Evolutionary conservation across 2,329 filamentous ascomycete genomes (phyloP), one percentile per base, ranked within the genome.

Genomic region (Colletotrichum agaves): DNA sequence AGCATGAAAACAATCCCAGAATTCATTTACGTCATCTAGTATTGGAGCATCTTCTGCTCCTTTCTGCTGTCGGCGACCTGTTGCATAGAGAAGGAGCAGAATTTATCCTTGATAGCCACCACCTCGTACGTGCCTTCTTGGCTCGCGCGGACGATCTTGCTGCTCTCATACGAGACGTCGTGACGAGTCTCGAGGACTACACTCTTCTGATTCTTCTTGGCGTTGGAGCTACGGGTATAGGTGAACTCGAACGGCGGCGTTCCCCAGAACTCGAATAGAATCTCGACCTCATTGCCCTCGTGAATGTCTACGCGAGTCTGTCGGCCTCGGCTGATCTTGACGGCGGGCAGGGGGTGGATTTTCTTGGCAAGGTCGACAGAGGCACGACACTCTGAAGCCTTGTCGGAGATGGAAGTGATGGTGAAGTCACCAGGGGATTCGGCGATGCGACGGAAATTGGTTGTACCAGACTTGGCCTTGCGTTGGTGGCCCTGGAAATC

Each of bases 51-150:
- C 76, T 84, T 77, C 75, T 80, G 74, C 50, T 83, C 81, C 71
- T 80, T 83, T 67, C 82, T 85, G 43, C 49, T 62, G 58, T 83
- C 83, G 50, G 81, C 81, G 43, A 84, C 80, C 71, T 88, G 86
- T 75, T 90, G 87, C 69, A 90, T 95, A 50, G 93, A 93, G 79
- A 97, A 97, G 27, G 93, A 90, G 78, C 96, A 99, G 81, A 88
- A 97, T 75, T 89, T 89, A 80, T 99, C 96, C 84, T 97, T 97
- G 80, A 99, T 97, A 11, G 93, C 91, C 33, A 98, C 93, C 17
- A 99, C 95, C 81, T 99, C 96, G 76, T 99, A 99, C 72, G 94
- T 97, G 56, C 96, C 96, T 84, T 98, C 96, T 76, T 97, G 93
- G 73, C 91, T 94, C 27, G 94, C 94, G 73, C 90, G 90, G 73